Base-by-base conservation (phyloP, 306 rosid species). In the Castanea mollissima region DNA sequence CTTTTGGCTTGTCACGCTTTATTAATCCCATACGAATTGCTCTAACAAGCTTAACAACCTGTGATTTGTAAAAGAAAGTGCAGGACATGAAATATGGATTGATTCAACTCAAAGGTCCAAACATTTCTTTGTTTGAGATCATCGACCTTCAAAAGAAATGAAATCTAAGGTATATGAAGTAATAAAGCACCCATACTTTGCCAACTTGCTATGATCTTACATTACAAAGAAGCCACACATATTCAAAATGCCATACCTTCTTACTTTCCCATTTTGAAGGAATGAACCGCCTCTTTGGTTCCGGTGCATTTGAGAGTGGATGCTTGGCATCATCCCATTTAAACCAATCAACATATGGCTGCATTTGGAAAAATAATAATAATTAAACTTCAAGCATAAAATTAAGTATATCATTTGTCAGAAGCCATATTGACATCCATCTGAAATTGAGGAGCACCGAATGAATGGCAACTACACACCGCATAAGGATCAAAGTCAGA, bases 221-320 rank as follows among this genome's bases (percentile, higher is more conserved):
- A 32, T 44, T 18, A 3, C 14, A 60, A 4, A 34, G 49, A 14
- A 69, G 27, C 65, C 68, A 55, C 35, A 81, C 41, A 62, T 20
- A 16, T 19, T 67, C 38, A 71, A 52, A 46, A 78, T 15, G 18
- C 31, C 59, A 75, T 78, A 91, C 99, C 92, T 86, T 91, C 85
- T 87, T 92, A 74, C 88, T 87, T 82, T 95, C 99, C 94, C 96
- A 92, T 74, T 92, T 92, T 56, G 99, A 95, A 81, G 92, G 99
- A 88, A 92, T 90, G 74, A 95, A 92, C 82, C 99, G 90, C 79
- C 97, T 88, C 90, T 95, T 95, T 57, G 99, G 99, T 81, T 95
- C 99, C 25, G 99, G 98, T 60, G 95, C 97, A 78, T 87, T 93
- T 83, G 97, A 91, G 77, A 95, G 81, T 41, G 99, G 99, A 85